Percentiles rank a stretch among this genome's conserved stretches.
These are phyloP conservation scores for Quillaja saponaria DNA, from an alignment of 306 rosid species.

Conservation along the genomic window DNA sequence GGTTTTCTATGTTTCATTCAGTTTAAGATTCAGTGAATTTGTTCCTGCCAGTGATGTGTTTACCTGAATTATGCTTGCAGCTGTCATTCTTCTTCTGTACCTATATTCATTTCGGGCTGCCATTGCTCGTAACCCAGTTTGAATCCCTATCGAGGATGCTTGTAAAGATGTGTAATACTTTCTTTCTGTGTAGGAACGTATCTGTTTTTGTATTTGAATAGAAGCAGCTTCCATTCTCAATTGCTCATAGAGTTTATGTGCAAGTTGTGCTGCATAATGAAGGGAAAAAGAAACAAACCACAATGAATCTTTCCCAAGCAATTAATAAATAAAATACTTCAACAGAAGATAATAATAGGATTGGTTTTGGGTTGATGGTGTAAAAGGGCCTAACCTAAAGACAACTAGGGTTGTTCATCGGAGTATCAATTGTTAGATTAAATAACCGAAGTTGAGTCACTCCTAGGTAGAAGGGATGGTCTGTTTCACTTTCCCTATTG, in stretches of 20 bases:
- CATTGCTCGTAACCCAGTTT: slow-evolving; percentile 78
- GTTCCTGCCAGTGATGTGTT: slow-evolving; percentile 21
- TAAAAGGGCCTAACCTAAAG: neutral
- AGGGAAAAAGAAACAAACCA: slow-evolving; percentile 8
- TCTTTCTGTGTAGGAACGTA: slow-evolving; percentile 55
- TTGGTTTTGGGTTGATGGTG: neutral
- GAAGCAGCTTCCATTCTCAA: slow-evolving; percentile 85
- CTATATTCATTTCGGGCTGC: slow-evolving; percentile 72
- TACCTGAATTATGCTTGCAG: slow-evolving; percentile 74
- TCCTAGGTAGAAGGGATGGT: neutral
- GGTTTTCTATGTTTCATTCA: neutral
- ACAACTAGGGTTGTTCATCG: neutral
- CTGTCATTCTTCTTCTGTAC: slow-evolving; percentile 71
- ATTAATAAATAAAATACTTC: neutral
- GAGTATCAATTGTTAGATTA: neutral
- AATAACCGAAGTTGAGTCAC: neutral
- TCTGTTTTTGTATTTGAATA: slow-evolving; percentile 71
- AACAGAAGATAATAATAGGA: neutral
- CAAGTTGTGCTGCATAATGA: slow-evolving; percentile 59
- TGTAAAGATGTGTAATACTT: slow-evolving; percentile 53
- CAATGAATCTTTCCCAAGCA: slow-evolving; percentile 15
- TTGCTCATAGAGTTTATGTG: slow-evolving; percentile 56
- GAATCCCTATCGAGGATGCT: slow-evolving; percentile 64
- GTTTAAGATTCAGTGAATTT: neutral
- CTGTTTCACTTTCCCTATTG: neutral